Percentiles rank a stretch among this genome's conserved stretches.
Evolutionary conservation across 805 yeast species (phyloP).

Genomic region (Saccharomycopsis sp.): DNA sequence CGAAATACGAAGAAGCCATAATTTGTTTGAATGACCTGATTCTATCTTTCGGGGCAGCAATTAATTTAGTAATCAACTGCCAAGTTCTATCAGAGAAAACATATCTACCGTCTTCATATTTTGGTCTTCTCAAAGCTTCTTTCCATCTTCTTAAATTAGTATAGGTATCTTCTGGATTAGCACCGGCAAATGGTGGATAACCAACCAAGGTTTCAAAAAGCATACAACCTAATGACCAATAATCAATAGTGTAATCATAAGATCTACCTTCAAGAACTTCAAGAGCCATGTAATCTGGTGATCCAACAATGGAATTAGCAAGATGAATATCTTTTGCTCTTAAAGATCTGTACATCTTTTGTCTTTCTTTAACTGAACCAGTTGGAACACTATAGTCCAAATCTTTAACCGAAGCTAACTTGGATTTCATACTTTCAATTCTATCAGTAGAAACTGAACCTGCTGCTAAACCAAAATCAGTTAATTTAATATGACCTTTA

Average conservation of each 20-base stretch:
- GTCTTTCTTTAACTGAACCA: constrained; percentile 78
- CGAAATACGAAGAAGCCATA: constrained; percentile 67
- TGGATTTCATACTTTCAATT: constrained; percentile 81
- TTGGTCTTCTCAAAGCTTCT: constrained; percentile 79
- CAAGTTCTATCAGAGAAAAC: constrained; percentile 96
- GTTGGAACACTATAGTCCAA: constrained; percentile 52
- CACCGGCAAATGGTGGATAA: constrained; percentile 94
- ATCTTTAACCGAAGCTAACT: constrained; percentile 62
- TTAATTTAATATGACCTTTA: constrained; percentile 83
- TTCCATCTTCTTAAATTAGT: constrained; percentile 90
- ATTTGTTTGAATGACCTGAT: constrained; percentile 74
- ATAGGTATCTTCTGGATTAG: constrained; percentile 89
- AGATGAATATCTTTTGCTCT: constrained; percentile 69
- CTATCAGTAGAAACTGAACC: constrained; percentile 90
- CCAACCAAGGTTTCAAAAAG: constrained; percentile 93
- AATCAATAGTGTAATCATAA: constrained; percentile 94
- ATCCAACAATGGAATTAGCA: constrained; percentile 94
- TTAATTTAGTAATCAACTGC: constrained; percentile 70
- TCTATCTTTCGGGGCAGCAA: constrained; percentile 71
- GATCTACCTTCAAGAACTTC: constrained; percentile 92
- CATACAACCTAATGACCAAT: constrained; percentile 98
- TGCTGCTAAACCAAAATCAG: constrained; percentile 96
- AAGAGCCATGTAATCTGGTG: constrained; percentile 98
- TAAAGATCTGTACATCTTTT: constrained; percentile 68
- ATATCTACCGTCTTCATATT: constrained; percentile 79